Evolutionary conservation across 345 rosid genomes (phyloP).

Genomic region (Triadica sebifera): DNA sequence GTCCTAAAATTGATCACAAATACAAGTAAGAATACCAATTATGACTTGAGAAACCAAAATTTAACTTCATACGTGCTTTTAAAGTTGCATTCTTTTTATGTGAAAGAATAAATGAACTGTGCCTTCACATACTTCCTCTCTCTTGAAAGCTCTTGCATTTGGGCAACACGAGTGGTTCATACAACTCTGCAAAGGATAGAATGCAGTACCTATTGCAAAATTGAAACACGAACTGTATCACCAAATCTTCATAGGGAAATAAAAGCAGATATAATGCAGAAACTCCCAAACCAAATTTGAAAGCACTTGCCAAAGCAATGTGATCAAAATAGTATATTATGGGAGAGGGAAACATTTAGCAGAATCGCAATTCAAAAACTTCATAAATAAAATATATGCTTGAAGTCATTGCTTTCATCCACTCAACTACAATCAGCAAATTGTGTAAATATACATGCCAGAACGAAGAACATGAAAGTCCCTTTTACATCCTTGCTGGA

Average conservation of each 20-base stretch:
- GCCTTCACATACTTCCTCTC: slow-evolving; percentile 69
- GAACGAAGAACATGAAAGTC: too few species aligned
- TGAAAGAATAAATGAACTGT: too few species aligned
- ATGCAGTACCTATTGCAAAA: slow-evolving; percentile 66
- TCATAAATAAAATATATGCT: neutral
- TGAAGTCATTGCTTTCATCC: neutral
- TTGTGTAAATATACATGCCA: too few species aligned
- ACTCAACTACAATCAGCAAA: neutral
- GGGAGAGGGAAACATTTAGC: neutral
- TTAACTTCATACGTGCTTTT: too few species aligned
- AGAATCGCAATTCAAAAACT: neutral
- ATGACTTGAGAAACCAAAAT: too few species aligned
- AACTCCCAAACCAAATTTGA: neutral
- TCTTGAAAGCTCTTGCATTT: slow-evolving; percentile 88
- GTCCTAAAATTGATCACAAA: slow-evolving; percentile 48
- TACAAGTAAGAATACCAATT: too few species aligned
- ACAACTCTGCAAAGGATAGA: slow-evolving; percentile 91
- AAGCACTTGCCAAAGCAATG: neutral
- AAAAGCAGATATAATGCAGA: neutral
- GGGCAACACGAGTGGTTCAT: slow-evolving; percentile 94
- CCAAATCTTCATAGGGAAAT: neutral
- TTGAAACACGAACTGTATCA: neutral
- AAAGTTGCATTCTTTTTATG: too few species aligned
- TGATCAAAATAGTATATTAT: neutral
- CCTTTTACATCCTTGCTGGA: too few species aligned